phyloP scores from a whole-genome alignment of 148 eudicot species.

The Rheum nobile region DNA sequence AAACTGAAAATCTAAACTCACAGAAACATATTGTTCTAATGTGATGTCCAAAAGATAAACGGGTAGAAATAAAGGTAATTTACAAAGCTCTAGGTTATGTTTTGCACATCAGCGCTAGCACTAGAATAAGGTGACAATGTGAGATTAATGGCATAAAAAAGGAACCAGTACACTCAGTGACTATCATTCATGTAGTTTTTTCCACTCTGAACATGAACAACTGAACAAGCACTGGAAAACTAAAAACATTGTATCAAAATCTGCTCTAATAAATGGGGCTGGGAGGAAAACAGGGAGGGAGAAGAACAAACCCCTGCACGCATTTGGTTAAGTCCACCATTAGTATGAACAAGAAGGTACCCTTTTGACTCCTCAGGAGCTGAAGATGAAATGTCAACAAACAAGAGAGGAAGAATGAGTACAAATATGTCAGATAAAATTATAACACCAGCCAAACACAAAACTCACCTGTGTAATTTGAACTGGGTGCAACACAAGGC shows the following conservation, averaged over 20 bases:
- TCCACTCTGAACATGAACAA: neutral
- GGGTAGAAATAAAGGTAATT: neutral
- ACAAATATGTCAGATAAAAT: neutral
- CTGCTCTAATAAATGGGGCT: neutral
- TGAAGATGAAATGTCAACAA: slow-evolving; percentile 20
- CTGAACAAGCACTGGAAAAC: neutral
- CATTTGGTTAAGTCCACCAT: slow-evolving; percentile 99
- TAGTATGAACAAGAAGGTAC: slow-evolving; percentile 84
- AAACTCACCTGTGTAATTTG: slow-evolving; percentile 38
- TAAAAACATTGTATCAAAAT: neutral
- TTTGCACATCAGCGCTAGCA: neutral
- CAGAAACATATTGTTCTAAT: neutral
- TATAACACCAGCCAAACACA: neutral
- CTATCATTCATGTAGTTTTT: neutral
- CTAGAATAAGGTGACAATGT: neutral
- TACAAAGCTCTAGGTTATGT: neutral
- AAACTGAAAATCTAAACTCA: neutral
- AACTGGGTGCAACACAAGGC: slow-evolving; percentile 65
- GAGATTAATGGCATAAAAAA: neutral
- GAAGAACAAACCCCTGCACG: slow-evolving; percentile 75
- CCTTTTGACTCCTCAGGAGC: slow-evolving; percentile 53
- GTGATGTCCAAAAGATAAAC: neutral
- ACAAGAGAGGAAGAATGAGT: slow-evolving; percentile 10
- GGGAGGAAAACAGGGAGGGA: neutral
- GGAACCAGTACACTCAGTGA: neutral